Evolutionary conservation across 371 early-diverging fungal genomes (phyloP).

Genomic region (Dipsacomyces acuminosporus): DNA sequence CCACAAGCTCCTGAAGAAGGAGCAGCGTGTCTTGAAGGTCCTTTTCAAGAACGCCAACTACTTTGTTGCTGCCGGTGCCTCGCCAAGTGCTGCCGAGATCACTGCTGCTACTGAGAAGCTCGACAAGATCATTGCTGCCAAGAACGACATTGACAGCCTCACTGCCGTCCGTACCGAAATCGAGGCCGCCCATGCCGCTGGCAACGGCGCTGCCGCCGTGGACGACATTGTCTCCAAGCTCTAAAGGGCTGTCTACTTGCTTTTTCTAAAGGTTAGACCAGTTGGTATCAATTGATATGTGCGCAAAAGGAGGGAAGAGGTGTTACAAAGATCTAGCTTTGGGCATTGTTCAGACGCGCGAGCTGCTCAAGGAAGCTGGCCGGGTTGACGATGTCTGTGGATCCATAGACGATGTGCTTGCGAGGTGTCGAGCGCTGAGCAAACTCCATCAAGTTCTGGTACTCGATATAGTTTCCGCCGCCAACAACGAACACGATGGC

Average conservation of each 20-base stretch:
- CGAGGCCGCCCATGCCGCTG: slow-evolving; percentile 45
- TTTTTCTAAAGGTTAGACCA: background rate
- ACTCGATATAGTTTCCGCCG: slow-evolving; percentile 95
- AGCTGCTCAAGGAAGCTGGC: slow-evolving; percentile 82
- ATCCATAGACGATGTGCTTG: slow-evolving; percentile 91
- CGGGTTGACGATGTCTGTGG: slow-evolving; percentile 90
- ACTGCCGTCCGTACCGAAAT: slow-evolving; percentile 27
- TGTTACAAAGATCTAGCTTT: slow-evolving; percentile 6
- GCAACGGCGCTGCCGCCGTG: slow-evolving; percentile 36
- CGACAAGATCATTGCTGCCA: slow-evolving; percentile 66
- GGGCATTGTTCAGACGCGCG: slow-evolving; percentile 51
- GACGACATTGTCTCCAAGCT: slow-evolving; percentile 34
- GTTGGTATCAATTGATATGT: no score
- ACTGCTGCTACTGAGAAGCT: slow-evolving; percentile 60
- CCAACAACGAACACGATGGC: slow-evolving; percentile 96
- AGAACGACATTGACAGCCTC: slow-evolving; percentile 54
- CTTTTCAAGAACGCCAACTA: slow-evolving; percentile 75
- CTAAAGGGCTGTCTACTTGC: background rate
- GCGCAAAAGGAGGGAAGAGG: no score
- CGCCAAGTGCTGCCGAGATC: slow-evolving; percentile 57
- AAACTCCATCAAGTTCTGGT: slow-evolving; percentile 87
- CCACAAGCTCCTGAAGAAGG: slow-evolving; percentile 83
- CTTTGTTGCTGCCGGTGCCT: slow-evolving; percentile 57
- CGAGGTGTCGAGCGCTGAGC: slow-evolving; percentile 55
- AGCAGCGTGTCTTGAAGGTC: slow-evolving; percentile 85